Percentiles rank a stretch among this genome's conserved stretches.
Evolutionary conservation across 805 yeast species (phyloP).

Genomic region (Zygosaccharomyces gambellarensis): DNA sequence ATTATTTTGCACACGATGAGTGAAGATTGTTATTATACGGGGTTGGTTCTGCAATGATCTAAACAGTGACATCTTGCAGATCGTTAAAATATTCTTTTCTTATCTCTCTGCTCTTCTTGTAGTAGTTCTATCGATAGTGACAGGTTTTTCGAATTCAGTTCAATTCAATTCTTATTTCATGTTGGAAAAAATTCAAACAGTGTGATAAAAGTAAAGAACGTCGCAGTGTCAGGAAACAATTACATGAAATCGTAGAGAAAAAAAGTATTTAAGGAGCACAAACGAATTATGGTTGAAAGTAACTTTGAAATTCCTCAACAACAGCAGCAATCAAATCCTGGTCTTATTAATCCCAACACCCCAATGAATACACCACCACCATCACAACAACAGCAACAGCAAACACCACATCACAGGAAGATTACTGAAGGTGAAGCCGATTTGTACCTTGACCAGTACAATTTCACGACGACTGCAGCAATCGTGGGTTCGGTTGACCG

Average conservation of each 20-base stretch:
- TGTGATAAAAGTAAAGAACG: background rate
- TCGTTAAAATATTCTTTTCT: background rate
- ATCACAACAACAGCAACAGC: constrained; percentile 4
- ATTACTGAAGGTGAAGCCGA: constrained; percentile 45
- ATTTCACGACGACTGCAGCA: constrained; percentile 88
- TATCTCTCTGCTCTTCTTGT: background rate
- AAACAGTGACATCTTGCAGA: constrained; percentile 42
- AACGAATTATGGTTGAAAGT: background rate
- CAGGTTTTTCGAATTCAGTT: background rate
- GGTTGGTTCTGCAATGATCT: constrained; percentile 43
- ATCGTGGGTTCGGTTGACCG: constrained; percentile 81
- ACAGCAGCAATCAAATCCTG: constrained; percentile 4
- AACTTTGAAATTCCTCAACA: constrained; percentile 2
- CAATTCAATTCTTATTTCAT: background rate
- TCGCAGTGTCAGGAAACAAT: background rate
- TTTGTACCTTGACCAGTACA: constrained; percentile 70
- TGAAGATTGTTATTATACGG: constrained; percentile 44
- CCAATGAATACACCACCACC: constrained; percentile 2
- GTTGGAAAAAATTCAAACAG: background rate
- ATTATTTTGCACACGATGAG: constrained; percentile 24
- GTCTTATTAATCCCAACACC: background rate
- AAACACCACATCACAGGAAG: constrained; percentile 18
- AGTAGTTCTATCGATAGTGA: background rate
- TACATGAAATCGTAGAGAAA: background rate
- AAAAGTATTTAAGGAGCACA: background rate